Conservation (phyloP, 2,329 filamentous ascomycete genomes). For the Mycosphaerelloides madeirae region DNA sequence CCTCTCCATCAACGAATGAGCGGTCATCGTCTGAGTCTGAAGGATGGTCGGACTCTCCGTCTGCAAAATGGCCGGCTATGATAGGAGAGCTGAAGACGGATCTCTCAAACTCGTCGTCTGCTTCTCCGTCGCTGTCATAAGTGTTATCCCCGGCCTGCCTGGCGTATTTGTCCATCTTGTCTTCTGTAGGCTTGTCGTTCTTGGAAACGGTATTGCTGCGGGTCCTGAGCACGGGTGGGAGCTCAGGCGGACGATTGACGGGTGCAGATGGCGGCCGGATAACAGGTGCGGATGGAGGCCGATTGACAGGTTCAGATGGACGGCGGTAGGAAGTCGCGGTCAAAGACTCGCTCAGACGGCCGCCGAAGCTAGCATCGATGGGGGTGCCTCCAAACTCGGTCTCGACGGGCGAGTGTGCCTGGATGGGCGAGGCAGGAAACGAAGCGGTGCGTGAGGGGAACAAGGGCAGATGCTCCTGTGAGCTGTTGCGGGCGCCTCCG, state of each 20-base stretch:
- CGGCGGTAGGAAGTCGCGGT: constrained; percentile 2
- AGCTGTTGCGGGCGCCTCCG: constrained; percentile 12
- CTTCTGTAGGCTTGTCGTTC: constrained; percentile 7
- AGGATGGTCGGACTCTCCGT: constrained; percentile 59
- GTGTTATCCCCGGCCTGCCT: constrained; percentile 34
- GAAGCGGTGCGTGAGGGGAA: constrained; percentile 13
- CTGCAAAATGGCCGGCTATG: constrained; percentile 57
- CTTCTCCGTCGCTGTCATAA: constrained; percentile 73
- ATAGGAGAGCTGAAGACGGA: constrained; percentile 63
- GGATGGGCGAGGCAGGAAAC: constrained; percentile 19
- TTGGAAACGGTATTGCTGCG: neutral
- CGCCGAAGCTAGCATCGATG: constrained; percentile 29
- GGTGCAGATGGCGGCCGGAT: constrained; percentile 9
- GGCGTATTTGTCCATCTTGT: constrained; percentile 31
- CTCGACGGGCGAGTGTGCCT: constrained; percentile 22
- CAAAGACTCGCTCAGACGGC: constrained; percentile 1
- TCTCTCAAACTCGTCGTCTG: constrained; percentile 78
- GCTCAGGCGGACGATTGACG: constrained; percentile 9
- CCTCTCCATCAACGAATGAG: constrained; percentile 48
- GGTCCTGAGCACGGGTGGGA: constrained; percentile 9
- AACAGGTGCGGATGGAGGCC: constrained; percentile 2
- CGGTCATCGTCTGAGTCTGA: constrained; percentile 44
- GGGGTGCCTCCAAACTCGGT: constrained; percentile 30
- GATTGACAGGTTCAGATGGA: constrained; percentile 5
- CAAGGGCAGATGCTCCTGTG: constrained; percentile 18